phyloP scores from a whole-genome alignment of 192 early-diverging fungal genomes.

The Coemansia sp. region DNA sequence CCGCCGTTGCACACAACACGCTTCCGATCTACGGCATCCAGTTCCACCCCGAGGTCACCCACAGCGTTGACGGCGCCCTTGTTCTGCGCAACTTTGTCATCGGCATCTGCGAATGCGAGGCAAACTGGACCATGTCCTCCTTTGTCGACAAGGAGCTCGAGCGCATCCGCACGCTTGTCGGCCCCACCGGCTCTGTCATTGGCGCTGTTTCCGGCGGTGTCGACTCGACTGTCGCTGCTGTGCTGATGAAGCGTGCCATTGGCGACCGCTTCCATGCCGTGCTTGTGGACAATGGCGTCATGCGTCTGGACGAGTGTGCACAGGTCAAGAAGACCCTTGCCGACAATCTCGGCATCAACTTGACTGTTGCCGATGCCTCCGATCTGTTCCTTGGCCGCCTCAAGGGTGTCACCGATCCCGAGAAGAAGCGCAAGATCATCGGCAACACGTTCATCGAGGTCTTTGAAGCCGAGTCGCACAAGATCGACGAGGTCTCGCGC shows the following conservation, averaged over 20 bases:
- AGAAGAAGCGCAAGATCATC: slow-evolving; percentile 98
- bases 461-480: slow-evolving; percentile 89
- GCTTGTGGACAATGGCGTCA: slow-evolving; percentile 97
- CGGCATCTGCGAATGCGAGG: slow-evolving; percentile 78
- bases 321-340: slow-evolving; percentile 80
- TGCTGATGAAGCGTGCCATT: slow-evolving; percentile 95
- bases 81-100: slow-evolving; percentile 94
- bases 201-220: slow-evolving; percentile 98
- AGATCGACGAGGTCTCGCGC: slow-evolving; percentile 78
- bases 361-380: slow-evolving; percentile 86
- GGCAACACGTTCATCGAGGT: slow-evolving; percentile 99
- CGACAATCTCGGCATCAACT: slow-evolving; percentile 92
- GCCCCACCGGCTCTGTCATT: slow-evolving; percentile 88
- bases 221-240: slow-evolving; percentile 94
- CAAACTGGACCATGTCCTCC: slow-evolving; percentile 95
- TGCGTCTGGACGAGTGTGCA: slow-evolving; percentile 95
- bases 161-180: slow-evolving; percentile 88
- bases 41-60: slow-evolving; percentile 99
- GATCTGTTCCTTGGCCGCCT: slow-evolving; percentile 83
- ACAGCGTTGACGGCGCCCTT: slow-evolving; percentile 80
- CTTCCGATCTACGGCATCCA: slow-evolving; percentile 93
- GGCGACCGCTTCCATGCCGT: slow-evolving; percentile 98
- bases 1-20: slow-evolving; percentile 80
- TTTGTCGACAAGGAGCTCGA: slow-evolving; percentile 98
- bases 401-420: slow-evolving; percentile 92